A percentile compares a stretch with the other conserved stretches of the same genome.
phyloP scores from a whole-genome alignment of 176 grass and related monocot species.

The Canna indica region DNA sequence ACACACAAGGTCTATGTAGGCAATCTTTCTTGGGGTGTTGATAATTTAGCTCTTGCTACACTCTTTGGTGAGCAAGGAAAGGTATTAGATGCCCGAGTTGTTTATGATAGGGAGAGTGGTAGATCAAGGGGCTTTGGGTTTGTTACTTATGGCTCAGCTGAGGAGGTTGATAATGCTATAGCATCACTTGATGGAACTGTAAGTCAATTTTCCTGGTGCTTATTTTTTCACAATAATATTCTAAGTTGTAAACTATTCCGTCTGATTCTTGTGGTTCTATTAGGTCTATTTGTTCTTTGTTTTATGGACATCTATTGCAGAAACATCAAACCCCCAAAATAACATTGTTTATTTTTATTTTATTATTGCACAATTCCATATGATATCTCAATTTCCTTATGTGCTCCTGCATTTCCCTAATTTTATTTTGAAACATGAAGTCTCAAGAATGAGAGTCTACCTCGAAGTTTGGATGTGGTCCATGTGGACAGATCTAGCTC shows the following conservation, averaged over 20 bases:
- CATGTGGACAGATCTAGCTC: not conserved
- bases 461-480: not conserved
- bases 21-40: conserved; percentile 87
- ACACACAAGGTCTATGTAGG: conserved; percentile 68
- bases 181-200: conserved; percentile 71
- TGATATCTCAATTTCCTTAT: not conserved
- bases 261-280: not conserved
- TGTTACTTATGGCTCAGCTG: conserved; percentile 52
- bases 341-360: not conserved
- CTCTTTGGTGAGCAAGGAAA: conserved; percentile 80
- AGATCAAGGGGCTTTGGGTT: conserved; percentile 95
- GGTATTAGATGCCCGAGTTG: conserved; percentile 67
- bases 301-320: not conserved
- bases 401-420: no score
- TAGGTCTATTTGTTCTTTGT: not conserved
- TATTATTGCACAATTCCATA: not conserved
- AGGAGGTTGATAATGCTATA: conserved; percentile 70
- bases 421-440: not conserved
- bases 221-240: not conserved
- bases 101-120: conserved; percentile 79
- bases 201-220: conserved; percentile 22
- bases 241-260: not conserved
- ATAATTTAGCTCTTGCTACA: conserved; percentile 69
- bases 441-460: not conserved
- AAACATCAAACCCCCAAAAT: not conserved